Conservation (phyloP, 176 grass and related monocot genomes). For the Thalia dealbata region DNA sequence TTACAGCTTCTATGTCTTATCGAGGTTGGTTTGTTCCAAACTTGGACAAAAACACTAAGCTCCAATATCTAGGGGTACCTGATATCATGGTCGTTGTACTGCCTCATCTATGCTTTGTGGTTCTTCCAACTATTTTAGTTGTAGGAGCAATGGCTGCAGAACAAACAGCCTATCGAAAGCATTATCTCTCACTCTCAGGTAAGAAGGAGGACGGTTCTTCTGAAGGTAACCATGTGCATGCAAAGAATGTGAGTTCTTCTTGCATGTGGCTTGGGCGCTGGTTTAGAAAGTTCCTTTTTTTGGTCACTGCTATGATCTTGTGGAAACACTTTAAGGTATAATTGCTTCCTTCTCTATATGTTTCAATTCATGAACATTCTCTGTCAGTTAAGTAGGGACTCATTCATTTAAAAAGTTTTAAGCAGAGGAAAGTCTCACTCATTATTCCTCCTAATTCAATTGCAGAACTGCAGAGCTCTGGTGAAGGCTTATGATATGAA, state of each 20-base stretch:
- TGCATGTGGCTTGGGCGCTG: slow-evolving; percentile 43
- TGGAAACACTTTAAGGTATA: slow-evolving; percentile 86
- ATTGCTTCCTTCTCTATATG: background rate
- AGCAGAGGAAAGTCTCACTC: too few species aligned
- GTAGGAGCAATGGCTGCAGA: slow-evolving; percentile 70
- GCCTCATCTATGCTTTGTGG: slow-evolving; percentile 72
- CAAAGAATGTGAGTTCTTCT: slow-evolving; percentile 14
- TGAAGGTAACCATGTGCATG: slow-evolving; percentile 42
- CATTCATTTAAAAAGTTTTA: too few species aligned
- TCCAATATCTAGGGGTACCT: slow-evolving; percentile 43
- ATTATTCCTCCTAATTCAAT: slow-evolving; percentile 3
- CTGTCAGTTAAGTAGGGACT: background rate
- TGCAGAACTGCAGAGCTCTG: slow-evolving; percentile 79
- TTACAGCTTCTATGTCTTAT: slow-evolving; percentile 57
- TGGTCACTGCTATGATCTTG: slow-evolving; percentile 41
- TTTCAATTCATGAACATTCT: background rate
- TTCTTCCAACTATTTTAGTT: slow-evolving; percentile 56
- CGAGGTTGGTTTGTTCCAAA: slow-evolving; percentile 55
- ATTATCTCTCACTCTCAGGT: slow-evolving; percentile 66
- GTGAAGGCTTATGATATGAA: slow-evolving; percentile 88
- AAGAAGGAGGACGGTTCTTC: slow-evolving; percentile 79
- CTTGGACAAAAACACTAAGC: slow-evolving; percentile 19
- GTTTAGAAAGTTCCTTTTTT: slow-evolving; percentile 66
- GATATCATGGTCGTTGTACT: slow-evolving; percentile 92
- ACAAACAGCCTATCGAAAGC: slow-evolving; percentile 40